Conservation (phyloP, 371 early-diverging fungal genomes). For the Mortierella sp. region DNA sequence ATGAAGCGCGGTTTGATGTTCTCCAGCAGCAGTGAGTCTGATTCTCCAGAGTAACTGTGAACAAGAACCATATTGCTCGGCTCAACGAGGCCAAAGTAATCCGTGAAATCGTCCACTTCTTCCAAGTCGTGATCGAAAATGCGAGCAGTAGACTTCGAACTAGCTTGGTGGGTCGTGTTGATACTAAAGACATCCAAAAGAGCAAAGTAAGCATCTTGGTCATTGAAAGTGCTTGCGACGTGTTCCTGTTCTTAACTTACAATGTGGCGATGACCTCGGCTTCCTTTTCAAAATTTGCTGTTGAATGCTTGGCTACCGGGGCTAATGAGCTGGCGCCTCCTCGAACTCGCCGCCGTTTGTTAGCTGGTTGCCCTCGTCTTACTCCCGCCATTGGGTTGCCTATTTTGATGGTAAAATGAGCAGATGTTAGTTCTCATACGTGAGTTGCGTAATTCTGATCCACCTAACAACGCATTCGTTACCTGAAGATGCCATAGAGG, state of each 20-base stretch:
- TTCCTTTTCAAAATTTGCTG: conserved; percentile 62
- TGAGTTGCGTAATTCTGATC: too few relatives aligned
- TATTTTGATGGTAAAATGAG: not conserved
- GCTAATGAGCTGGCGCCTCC: conserved; percentile 72
- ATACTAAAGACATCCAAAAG: conserved; percentile 19
- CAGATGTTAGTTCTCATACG: not conserved
- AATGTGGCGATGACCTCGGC: conserved; percentile 62
- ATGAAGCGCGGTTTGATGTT: conserved; percentile 84
- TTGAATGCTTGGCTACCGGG: conserved; percentile 30
- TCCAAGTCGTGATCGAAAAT: conserved; percentile 42
- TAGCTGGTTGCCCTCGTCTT: conserved; percentile 63
- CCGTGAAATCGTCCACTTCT: conserved; percentile 53
- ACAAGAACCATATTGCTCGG: conserved; percentile 65
- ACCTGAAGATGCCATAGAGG: conserved; percentile 18
- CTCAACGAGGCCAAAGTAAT: conserved; percentile 59
- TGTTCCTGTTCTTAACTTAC: conserved; percentile 36
- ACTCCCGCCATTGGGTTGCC: conserved; percentile 12
- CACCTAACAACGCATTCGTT: not conserved
- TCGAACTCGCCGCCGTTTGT: conserved; percentile 85
- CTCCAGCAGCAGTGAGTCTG: conserved; percentile 70
- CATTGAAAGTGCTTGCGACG: not conserved
- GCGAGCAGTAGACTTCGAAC: conserved; percentile 7
- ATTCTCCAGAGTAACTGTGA: conserved; percentile 72
- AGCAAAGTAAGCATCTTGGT: not conserved
- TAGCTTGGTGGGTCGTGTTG: conserved; percentile 26